Evolutionary conservation across 768 basidiomycete genomes (phyloP).

Genomic region (Pisolithus orientalis): DNA sequence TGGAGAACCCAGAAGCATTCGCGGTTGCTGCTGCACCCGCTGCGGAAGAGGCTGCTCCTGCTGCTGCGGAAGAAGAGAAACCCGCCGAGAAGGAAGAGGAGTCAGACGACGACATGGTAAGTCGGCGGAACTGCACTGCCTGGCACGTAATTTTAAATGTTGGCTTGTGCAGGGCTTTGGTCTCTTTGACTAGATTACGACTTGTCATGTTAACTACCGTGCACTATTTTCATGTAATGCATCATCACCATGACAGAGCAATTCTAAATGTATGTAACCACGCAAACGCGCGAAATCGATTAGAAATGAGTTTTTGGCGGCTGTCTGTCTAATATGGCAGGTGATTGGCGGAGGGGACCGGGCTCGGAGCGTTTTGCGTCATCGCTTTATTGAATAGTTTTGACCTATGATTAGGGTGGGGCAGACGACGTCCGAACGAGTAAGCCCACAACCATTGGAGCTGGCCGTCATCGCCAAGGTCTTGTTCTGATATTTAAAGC

Average conservation of each 20-base stretch:
- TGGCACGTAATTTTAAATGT: not conserved
- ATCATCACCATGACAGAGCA: constrained; percentile 9
- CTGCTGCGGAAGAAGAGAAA: constrained; percentile 58
- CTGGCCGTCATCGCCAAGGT: too few species aligned
- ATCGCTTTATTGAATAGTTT: not conserved
- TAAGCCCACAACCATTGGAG: too few species aligned
- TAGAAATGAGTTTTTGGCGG: not conserved
- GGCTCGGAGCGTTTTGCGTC: not conserved
- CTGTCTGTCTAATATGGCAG: not conserved
- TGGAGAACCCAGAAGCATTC: constrained; percentile 98
- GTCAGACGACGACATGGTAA: constrained; percentile 85
- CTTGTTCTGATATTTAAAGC: too few species aligned
- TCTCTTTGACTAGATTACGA: constrained; percentile 71
- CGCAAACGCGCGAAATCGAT: not conserved
- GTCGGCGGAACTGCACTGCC: constrained; percentile 10
- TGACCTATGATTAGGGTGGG: not conserved
- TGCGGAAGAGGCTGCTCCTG: constrained; percentile 45
- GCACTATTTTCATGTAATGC: constrained; percentile 17
- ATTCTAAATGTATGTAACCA: not conserved
- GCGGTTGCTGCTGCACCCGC: constrained; percentile 70
- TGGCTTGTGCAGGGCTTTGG: constrained; percentile 69
- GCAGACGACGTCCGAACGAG: not conserved
- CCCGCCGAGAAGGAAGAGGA: constrained; percentile 82
- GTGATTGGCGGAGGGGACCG: not conserved
- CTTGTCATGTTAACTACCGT: constrained; percentile 11